Base-by-base conservation (phyloP, 257 asterid species). In the Vinca minor region DNA sequence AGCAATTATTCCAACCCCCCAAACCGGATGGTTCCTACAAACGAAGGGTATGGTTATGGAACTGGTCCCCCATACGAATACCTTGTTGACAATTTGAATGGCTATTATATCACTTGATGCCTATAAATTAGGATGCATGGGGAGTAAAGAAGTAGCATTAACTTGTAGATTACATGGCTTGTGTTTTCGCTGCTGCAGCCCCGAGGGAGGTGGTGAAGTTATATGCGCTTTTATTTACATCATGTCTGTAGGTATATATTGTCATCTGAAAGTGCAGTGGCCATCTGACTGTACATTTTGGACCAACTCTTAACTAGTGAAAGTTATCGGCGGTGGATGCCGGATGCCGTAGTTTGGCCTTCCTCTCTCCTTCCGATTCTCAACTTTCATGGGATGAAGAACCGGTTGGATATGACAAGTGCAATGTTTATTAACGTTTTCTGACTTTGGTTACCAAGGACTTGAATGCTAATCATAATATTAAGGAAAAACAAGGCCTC, bases 71-170 rank as follows among this genome's bases (percentile, higher is more conserved):
- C 79, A 1, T 69, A 59, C 65, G 88, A 79, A 45, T 89, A 82
- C 78, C 87, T 82, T 4, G 84, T 76, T 56, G 89, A 85, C 63
- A 68, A 87, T 68, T 58, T 76, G 65, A 70, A 59, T 60, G 91
- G 83, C 36, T 84, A 81, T 76, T 85, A 76, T 76, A 39, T 78
- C 56, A 74, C 85, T 8, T 74, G 74, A 63, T 0, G 2, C 18
- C 64, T 59, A 10, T n/a, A n/a, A 62, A 20, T 13, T 41, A 28
- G 44, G 29, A 9, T 62, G 69, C 49, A 3, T 71, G 58, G 70
- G 71, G 68, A 82, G 64, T 73, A 77, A 77, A n/a, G 75, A 59
- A 73, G 61, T 67, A 23, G 61, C 69, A 63, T 38, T 48, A 62
- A 73, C 38, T 15, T 74, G 56, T 57, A 61, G 74, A 69, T 69